A percentile compares a stretch with the other conserved stretches of the same genome.
Evolutionary conservation across 2,329 filamentous ascomycete genomes (phyloP).

Genomic region (Alternaria solani): DNA sequence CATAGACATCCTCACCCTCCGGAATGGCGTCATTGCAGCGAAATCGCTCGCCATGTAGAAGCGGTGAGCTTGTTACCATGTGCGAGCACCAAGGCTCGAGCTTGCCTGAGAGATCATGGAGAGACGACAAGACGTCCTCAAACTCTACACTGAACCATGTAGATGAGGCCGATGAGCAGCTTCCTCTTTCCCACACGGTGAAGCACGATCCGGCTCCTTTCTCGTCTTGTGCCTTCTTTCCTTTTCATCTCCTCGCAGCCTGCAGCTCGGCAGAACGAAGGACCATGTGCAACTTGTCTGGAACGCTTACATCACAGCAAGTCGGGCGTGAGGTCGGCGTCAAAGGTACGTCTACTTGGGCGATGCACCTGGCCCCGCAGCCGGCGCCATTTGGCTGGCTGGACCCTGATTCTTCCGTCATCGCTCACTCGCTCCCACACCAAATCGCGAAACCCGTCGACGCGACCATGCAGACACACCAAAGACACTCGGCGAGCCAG

Average conservation of each 20-base stretch:
- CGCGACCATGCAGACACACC: slow-evolving; percentile 33
- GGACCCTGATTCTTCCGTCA: slow-evolving; percentile 35
- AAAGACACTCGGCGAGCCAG: slow-evolving; percentile 14
- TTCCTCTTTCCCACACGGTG: slow-evolving; percentile 6
- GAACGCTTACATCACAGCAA: slow-evolving; percentile 39
- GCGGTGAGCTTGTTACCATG: slow-evolving; percentile 29
- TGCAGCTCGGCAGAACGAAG: slow-evolving; percentile 38
- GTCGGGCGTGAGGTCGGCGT: slow-evolving; percentile 15
- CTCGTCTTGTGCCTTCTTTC: slow-evolving; percentile 20
- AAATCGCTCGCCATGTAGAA: slow-evolving; percentile 32
- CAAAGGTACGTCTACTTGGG: slow-evolving; percentile 25
- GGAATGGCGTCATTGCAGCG: slow-evolving; percentile 23
- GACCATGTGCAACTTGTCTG: slow-evolving; percentile 41
- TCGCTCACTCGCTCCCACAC: slow-evolving; percentile 29
- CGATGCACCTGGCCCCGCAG: slow-evolving; percentile 15
- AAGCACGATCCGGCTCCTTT: neutral
- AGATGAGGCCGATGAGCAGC: slow-evolving; percentile 8
- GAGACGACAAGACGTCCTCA: slow-evolving; percentile 26
- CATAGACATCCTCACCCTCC: neutral
- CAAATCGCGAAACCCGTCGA: slow-evolving; percentile 25
- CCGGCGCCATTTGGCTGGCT: slow-evolving; percentile 10
- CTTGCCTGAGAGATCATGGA: slow-evolving; percentile 20
- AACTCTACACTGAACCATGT: slow-evolving; percentile 23
- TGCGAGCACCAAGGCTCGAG: slow-evolving; percentile 24
- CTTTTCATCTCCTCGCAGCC: slow-evolving; percentile 37